A percentile compares a stretch with the other conserved stretches of the same genome.
Conservation (phyloP, 768 basidiomycete species). For the Clitopilus hobsonii region DNA sequence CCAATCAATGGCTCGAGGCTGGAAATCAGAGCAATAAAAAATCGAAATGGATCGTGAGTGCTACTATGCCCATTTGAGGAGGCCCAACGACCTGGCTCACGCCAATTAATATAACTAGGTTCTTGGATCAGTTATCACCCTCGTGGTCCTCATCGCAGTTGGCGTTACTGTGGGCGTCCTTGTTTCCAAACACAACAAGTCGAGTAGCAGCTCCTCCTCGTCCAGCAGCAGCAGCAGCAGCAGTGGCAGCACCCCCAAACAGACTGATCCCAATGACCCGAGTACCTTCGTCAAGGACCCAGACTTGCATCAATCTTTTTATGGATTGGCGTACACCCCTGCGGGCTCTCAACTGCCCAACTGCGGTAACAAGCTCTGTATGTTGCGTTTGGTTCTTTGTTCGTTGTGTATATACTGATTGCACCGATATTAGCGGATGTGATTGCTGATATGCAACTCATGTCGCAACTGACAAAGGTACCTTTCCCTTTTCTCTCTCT, state of each 20-base stretch:
- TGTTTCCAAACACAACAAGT: conserved; percentile 37
- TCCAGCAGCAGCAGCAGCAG: neutral
- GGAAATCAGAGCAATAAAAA: conserved; percentile 8
- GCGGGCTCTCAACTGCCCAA: conserved; percentile 63
- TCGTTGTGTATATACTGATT: too few species aligned
- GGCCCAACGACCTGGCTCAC: neutral
- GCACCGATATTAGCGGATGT: neutral
- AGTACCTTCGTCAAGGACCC: conserved; percentile 71
- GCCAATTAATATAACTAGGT: neutral
- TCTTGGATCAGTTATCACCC: conserved; percentile 43
- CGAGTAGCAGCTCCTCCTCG: conserved; percentile 9
- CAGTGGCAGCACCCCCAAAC: conserved; percentile 7
- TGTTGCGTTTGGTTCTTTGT: conserved; percentile 11
- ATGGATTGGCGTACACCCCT: conserved; percentile 86
- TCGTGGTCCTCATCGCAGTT: conserved; percentile 32
- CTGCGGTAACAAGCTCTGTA: conserved; percentile 54
- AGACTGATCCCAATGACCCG: conserved; percentile 57
- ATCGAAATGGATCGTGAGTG: conserved; percentile 19
- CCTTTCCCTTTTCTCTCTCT: conserved; percentile 17
- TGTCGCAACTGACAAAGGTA: conserved; percentile 81
- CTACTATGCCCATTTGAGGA: neutral
- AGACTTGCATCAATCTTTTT: conserved; percentile 70
- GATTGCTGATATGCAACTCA: conserved; percentile 36
- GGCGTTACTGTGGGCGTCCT: conserved; percentile 53
- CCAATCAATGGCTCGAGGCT: conserved; percentile 15